Base-by-base conservation (phyloP, 345 rosid species). In the Salix suchowensis region DNA sequence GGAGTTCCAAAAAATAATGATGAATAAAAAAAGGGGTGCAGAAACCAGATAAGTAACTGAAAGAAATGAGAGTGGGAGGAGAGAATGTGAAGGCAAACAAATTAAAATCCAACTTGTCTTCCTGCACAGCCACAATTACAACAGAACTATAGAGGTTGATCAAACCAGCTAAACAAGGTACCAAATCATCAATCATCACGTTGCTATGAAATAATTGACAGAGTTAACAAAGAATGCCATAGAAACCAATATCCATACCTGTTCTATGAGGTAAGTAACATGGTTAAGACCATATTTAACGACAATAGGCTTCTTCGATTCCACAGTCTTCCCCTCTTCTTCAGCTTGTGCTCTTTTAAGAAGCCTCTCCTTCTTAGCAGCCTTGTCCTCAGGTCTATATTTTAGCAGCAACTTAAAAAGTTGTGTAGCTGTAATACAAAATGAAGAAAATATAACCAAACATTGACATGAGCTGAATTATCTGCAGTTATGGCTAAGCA, bases 281-380 rank as follows among this genome's bases (percentile, higher is more conserved):
- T 90, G 93, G 81, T 90, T 90, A 23, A 90, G 88, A n/a, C 91
- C 93, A 52, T 90, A 90, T 79, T 90, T 90, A 42, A 89, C 90
- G 23, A 88, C 88, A 83, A 90, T 86, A 7, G 90, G 91, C 81
- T 90, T 87, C 80, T 85, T 88, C 1, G 85, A 65, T 78, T 88
- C 91, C 0, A 76, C 71, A 16, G 81, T 34, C 55, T 88, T 90
- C 30, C 91, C 91, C 66, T 87, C 89, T 61, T 90, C 84, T 81
- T 86, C 91, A 18, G 89, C 87, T 73, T 88, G 86, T 26, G 91
- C 94, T 77, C 65, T 88, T 55, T 82, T 84, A 48, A 87, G 62
- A 28, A 87, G 89, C 23, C 88, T 76, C 54, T 88, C 88, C 84
- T 88, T 87, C 83, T 88, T 90, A 21, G 85, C 88, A 6, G 81